Conservation (phyloP, 345 rosid genomes). For the Orychophragmus violaceus region DNA sequence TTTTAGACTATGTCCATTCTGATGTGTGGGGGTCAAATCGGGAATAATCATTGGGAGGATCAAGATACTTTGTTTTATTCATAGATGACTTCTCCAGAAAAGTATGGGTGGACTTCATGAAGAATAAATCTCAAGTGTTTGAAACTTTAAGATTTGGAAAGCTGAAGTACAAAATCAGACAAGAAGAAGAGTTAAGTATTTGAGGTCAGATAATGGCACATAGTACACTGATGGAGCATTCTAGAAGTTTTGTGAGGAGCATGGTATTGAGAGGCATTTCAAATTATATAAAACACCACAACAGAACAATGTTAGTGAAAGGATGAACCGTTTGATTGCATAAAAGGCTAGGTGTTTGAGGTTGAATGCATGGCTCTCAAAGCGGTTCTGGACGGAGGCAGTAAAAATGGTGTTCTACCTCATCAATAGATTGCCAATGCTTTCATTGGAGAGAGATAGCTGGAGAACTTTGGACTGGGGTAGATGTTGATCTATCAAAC, state of each 20-base stretch:
- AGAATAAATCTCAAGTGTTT: not conserved
- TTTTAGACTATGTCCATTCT: not conserved
- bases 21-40: not conserved
- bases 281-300: not conserved
- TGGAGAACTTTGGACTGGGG: not conserved
- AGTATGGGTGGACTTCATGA: not conserved
- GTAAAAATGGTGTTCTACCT: not conserved
- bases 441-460: not conserved
- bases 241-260: not conserved
- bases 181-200: not conserved
- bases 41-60: not conserved
- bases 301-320: not conserved
- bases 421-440: not conserved
- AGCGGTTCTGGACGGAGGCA: not conserved
- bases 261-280: not conserved
- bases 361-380: not conserved
- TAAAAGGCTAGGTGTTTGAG: not conserved
- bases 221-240: not conserved
- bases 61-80: not conserved
- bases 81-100: not conserved
- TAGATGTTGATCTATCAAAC: not conserved
- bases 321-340: not conserved
- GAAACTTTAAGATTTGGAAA: not conserved
- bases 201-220: not conserved
- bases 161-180: not conserved